Percentiles rank a stretch among this genome's conserved stretches.
Conservation (phyloP, 2,329 filamentous ascomycete species). For the Botrytis squamosa region DNA sequence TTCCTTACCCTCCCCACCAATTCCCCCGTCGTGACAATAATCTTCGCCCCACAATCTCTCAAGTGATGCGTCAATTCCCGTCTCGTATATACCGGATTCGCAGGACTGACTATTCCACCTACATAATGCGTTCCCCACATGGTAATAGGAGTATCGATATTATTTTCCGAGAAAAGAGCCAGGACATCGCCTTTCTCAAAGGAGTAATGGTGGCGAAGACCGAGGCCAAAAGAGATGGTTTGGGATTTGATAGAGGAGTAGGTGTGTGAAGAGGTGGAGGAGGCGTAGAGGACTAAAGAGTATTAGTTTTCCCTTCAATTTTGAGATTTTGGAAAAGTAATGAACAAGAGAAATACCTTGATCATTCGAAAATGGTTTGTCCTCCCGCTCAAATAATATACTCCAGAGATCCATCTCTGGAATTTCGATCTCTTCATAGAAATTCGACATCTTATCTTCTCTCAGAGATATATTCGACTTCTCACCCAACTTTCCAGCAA, state of each 20-base stretch:
- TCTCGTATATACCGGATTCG: conserved; percentile 52
- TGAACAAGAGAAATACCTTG: neutral
- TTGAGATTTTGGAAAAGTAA: neutral
- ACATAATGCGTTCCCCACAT: conserved; percentile 54
- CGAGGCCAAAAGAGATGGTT: conserved; percentile 1
- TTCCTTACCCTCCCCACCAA: conserved; percentile 38
- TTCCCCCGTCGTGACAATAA: conserved; percentile 47
- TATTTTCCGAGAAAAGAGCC: conserved; percentile 54
- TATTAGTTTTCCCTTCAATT: neutral
- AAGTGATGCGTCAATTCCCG: conserved; percentile 40
- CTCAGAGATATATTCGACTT: neutral
- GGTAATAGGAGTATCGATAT: conserved; percentile 54
- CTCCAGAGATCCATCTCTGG: neutral
- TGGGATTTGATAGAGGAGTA: neutral
- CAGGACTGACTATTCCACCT: conserved; percentile 53
- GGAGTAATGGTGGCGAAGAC: conserved; percentile 42
- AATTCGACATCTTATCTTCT: neutral
- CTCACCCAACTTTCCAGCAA: neutral
- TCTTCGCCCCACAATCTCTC: conserved; percentile 38
- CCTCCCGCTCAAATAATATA: neutral
- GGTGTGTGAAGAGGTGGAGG: neutral
- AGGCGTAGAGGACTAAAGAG: neutral
- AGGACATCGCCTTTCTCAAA: conserved; percentile 51
- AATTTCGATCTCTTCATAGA: neutral
- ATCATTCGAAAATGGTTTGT: neutral